These are phyloP conservation scores for Rubus parviflorus DNA, from an alignment of 306 rosid genomes.

Conservation along the genomic window DNA sequence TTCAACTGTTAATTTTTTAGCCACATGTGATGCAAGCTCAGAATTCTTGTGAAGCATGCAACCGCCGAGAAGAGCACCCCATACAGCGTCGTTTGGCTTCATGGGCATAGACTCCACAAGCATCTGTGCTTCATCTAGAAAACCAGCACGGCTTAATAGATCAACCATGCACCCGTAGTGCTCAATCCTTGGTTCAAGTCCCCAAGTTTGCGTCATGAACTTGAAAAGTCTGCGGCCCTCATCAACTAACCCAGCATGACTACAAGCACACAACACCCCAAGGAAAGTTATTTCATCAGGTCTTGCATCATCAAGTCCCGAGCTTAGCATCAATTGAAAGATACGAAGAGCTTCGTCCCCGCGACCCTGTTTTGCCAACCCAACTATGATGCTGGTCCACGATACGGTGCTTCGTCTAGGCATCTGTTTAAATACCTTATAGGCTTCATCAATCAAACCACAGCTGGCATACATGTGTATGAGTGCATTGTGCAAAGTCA, in stretches of 20 bases:
- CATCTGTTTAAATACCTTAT: conserved; percentile 51
- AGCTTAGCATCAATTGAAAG: conserved; percentile 55
- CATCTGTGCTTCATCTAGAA: conserved; percentile 58
- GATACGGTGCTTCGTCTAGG: conserved; percentile 54
- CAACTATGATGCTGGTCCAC: conserved; percentile 75
- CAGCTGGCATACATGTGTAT: conserved; percentile 84
- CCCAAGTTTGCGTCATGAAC: conserved; percentile 53
- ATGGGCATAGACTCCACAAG: conserved; percentile 69
- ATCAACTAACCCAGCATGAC: conserved; percentile 63
- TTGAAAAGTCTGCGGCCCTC: conserved; percentile 58
- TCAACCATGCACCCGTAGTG: conserved; percentile 92
- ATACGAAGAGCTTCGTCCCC: conserved; percentile 67
- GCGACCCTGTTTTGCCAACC: conserved; percentile 66
- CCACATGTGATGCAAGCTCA: conserved; percentile 52
- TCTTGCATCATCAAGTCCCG: conserved; percentile 37
- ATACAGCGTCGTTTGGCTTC: conserved; percentile 60
- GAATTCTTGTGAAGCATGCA: conserved; percentile 69
- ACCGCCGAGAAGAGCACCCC: conserved; percentile 84
- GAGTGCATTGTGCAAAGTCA: conserved; percentile 65
- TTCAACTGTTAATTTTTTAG: conserved; percentile 40
- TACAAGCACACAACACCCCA: conserved; percentile 76
- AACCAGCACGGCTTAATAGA: conserved; percentile 83
- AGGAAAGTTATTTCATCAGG: conserved; percentile 74
- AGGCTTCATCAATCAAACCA: conserved; percentile 56
- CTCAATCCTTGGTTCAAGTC: conserved; percentile 59